phyloP scores from a whole-genome alignment of 306 rosid species.

The Cyamopsis tetragonoloba region DNA sequence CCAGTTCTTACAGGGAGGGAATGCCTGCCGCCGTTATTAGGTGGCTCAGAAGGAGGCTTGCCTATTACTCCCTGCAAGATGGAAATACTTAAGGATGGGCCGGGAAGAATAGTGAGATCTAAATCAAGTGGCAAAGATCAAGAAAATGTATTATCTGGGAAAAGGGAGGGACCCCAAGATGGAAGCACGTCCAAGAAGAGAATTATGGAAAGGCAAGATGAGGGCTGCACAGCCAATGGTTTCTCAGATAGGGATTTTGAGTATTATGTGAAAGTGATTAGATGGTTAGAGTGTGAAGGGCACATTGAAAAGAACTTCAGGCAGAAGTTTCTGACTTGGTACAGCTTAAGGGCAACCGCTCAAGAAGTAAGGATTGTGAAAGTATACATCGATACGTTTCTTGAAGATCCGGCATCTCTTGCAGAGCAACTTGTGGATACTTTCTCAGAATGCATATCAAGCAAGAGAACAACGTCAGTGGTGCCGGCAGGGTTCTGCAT shows the following conservation, averaged over 20 bases:
- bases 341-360: slow-evolving; percentile 76
- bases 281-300: slow-evolving; percentile 92
- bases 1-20: slow-evolving; percentile 55
- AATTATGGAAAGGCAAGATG: slow-evolving; percentile 52
- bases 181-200: slow-evolving; percentile 79
- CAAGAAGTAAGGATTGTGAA: slow-evolving; percentile 81
- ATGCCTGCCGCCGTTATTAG: slow-evolving; percentile 52
- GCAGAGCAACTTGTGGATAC: slow-evolving; percentile 96
- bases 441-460: slow-evolving; percentile 74
- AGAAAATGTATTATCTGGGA: slow-evolving; percentile 52
- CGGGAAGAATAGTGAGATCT: slow-evolving; percentile 59
- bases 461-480: slow-evolving; percentile 54
- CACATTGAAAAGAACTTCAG: slow-evolving; percentile 90
- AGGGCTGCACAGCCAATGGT: slow-evolving; percentile 42
- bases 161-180: slow-evolving; percentile 63
- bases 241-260: slow-evolving; percentile 59
- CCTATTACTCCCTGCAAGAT: slow-evolving; percentile 83
- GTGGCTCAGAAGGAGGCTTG: slow-evolving; percentile 61
- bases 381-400: slow-evolving; percentile 68
- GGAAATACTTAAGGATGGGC: slow-evolving; percentile 64
- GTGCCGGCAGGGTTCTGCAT: slow-evolving; percentile 85
- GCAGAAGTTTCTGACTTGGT: slow-evolving; percentile 96
- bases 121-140: slow-evolving; percentile 62
- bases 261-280: slow-evolving; percentile 82
- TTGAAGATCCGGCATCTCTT: slow-evolving; percentile 78